These are phyloP conservation scores for Xylaria arbuscula DNA, from an alignment of 2,329 filamentous ascomycete species.

Conservation along the genomic window DNA sequence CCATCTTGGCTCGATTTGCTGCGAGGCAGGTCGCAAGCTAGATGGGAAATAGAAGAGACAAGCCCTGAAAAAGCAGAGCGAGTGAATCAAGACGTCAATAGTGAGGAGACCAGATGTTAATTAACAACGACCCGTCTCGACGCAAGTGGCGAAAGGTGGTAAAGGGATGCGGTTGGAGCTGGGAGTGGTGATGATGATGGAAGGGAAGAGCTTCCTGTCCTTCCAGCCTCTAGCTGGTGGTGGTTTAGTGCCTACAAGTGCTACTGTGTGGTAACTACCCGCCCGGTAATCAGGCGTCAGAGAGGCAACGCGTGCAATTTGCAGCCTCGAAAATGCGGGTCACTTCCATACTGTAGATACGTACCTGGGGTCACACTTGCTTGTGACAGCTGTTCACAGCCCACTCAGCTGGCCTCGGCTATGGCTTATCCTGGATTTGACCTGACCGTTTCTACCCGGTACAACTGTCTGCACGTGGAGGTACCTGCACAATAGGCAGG, in stretches of 20 bases:
- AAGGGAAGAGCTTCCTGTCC: neutral
- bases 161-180: neutral
- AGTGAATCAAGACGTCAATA: neutral
- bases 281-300: too few relatives aligned
- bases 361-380: neutral
- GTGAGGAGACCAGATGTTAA: neutral
- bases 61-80: neutral
- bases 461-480: neutral
- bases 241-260: too few relatives aligned
- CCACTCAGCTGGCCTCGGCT: neutral
- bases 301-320: conserved; percentile 42
- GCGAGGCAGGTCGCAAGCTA: conserved; percentile 31
- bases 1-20: conserved; percentile 45
- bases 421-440: neutral
- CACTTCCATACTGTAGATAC: neutral
- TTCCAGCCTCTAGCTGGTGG: neutral
- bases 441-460: conserved; percentile 13
- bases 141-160: neutral
- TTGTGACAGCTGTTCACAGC: conserved; percentile 12
- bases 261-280: too few relatives aligned
- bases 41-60: conserved; percentile 15
- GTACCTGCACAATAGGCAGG: neutral
- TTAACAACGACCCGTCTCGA: neutral
- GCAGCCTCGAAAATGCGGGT: conserved; percentile 25
- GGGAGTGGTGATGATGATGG: neutral